These are phyloP conservation scores for Liriodendron chinense DNA, from an alignment of 164 flowering plant genomes.

Conservation along the genomic window DNA sequence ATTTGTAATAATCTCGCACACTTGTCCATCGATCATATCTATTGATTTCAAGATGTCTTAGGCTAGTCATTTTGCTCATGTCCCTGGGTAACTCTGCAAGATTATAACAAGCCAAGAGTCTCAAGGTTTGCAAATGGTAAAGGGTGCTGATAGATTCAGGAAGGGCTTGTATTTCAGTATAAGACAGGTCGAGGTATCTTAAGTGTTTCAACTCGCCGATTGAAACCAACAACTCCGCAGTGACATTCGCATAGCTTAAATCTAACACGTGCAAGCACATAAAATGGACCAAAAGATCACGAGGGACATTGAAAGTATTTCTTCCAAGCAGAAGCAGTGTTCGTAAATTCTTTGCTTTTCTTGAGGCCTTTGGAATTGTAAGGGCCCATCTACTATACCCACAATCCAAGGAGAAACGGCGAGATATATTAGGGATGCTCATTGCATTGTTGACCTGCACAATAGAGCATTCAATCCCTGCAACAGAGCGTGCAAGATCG, in stretches of 20 bases:
- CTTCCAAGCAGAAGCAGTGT: background rate
- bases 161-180: background rate
- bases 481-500: slow-evolving; percentile 1
- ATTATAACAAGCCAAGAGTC: slow-evolving; percentile 11
- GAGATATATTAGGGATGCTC: background rate
- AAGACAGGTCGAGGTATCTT: slow-evolving; percentile 3
- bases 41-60: slow-evolving; percentile 11
- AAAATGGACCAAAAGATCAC: background rate
- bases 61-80: background rate
- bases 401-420: background rate
- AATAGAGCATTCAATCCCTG: background rate
- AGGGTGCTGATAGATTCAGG: slow-evolving; percentile 24
- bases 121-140: slow-evolving; percentile 21
- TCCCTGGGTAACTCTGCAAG: slow-evolving; percentile 14
- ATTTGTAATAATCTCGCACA: too few relatives aligned
- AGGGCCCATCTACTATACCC: background rate
- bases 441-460: background rate
- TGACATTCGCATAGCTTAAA: background rate
- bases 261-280: background rate
- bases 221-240: background rate
- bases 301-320: background rate
- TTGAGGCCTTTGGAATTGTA: background rate
- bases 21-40: background rate
- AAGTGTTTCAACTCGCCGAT: slow-evolving; percentile 4
- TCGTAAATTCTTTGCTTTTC: background rate